These are phyloP conservation scores for Fraxinus albicans DNA, from an alignment of 305 asterid genomes.

Conservation along the genomic window DNA sequence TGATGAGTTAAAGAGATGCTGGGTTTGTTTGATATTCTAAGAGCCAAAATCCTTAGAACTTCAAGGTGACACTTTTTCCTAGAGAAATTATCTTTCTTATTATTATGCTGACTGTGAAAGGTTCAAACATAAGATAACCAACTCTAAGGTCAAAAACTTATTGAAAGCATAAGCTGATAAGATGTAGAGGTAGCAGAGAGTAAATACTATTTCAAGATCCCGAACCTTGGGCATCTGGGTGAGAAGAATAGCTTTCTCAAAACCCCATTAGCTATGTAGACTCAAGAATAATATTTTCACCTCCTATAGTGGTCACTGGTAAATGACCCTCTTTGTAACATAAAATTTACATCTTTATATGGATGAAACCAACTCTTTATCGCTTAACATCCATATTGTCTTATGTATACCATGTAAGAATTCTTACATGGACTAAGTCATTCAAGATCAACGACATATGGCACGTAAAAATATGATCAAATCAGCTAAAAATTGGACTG, in stretches of 20 bases:
- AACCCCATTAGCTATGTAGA: not conserved
- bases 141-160: not conserved
- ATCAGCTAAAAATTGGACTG: not conserved
- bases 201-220: not conserved
- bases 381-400: not conserved
- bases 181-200: not conserved
- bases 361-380: not conserved
- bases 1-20: not conserved
- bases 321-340: not conserved
- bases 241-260: not conserved
- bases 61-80: not conserved
- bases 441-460: not conserved
- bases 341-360: not conserved
- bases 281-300: not conserved
- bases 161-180: not conserved
- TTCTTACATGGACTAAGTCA: not conserved
- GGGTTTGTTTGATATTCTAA: not conserved
- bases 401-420: not conserved
- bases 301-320: not conserved
- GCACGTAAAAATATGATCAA: not conserved
- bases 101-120: not conserved
- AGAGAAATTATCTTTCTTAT: slow-evolving; percentile 1
- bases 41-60: not conserved
- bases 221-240: not conserved
- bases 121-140: not conserved